phyloP scores from a whole-genome alignment of 2,329 filamentous ascomycete genomes.

The Diplodia corticola region DNA sequence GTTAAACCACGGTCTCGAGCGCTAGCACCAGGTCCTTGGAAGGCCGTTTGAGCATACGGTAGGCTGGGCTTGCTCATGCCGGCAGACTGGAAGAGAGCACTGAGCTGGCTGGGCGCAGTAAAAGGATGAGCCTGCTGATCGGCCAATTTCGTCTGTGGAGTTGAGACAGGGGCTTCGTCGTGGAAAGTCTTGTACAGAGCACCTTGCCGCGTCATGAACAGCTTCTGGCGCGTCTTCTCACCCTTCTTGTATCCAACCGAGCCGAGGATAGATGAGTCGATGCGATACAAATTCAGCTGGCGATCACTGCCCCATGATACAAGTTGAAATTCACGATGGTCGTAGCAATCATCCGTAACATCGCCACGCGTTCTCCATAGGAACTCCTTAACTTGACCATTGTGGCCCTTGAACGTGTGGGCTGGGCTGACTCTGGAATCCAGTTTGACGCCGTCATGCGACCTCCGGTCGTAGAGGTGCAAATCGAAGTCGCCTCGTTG shows the following conservation, averaged over 20 bases:
- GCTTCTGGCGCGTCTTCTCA: conserved; percentile 60
- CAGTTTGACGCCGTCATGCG: conserved; percentile 45
- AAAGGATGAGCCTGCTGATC: conserved; percentile 12
- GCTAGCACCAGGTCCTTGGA: conserved; percentile 33
- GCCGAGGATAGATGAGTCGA: conserved; percentile 64
- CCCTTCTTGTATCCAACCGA: conserved; percentile 74
- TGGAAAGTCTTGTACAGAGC: conserved; percentile 84
- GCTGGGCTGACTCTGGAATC: conserved; percentile 44
- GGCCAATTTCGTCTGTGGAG: neutral
- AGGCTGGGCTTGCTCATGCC: conserved; percentile 28
- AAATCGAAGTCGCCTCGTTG: conserved; percentile 83
- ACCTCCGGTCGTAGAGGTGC: conserved; percentile 74
- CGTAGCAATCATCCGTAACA: conserved; percentile 64
- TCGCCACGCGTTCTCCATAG: conserved; percentile 78
- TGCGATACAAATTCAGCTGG: conserved; percentile 74
- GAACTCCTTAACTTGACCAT: conserved; percentile 80
- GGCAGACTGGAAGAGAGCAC: conserved; percentile 25
- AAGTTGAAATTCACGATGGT: conserved; percentile 86
- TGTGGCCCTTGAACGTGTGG: conserved; percentile 56
- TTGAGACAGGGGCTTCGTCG: conserved; percentile 45
- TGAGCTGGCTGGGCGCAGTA: conserved; percentile 25
- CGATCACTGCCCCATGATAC: conserved; percentile 92
- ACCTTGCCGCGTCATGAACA: conserved; percentile 78
- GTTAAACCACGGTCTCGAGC: conserved; percentile 33
- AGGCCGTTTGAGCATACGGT: conserved; percentile 24